Base-by-base conservation (phyloP, 208 protist genomes). In the Leishmania tropica region DNA sequence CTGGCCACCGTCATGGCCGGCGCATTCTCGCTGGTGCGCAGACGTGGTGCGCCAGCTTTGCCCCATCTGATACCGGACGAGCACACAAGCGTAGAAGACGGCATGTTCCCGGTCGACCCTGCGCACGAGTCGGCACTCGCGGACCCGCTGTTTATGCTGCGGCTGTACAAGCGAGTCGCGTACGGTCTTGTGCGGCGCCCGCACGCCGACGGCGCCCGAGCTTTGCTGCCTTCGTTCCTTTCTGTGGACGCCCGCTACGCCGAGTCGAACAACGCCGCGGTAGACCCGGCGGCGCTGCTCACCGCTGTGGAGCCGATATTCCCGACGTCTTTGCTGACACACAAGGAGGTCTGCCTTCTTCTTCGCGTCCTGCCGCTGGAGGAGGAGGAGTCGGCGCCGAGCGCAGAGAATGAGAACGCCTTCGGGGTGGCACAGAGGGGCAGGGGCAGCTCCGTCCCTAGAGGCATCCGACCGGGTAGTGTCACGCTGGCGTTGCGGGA, bases 301-400 rank as follows among this genome's bases (percentile, higher is more conserved):
- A 70, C n/a, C 21, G 62, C 73, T 8, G 70, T 91, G 64, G 83
- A 85, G 17, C 88, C 92, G 42, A 88, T 92, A 28, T 89, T 97
- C 40, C 88, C 94, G 1, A 48, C 75, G 0, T 83, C 75, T 1
- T 67, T 83, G 31, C 45, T 94, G 42, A 75, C 80, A n/a, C 87
- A 90, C 51, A 81, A 84, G 31, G 94, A 97, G 75, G 76, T 97
- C 15, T 21, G 21, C 2, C 85, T 95, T 13, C 80, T 95, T 11
- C 82, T 95, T 45, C 81, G 88, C 21, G 78, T 93, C 53, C 42
- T 94, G 1, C 86, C 87, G 19, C 65, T 79, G 45, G 87, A 90
- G 8, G 85, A 83, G 2, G 83, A 88, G 62, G 81, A 72, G 21
- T 70, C 37, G 40, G 68, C 54, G 15, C 24, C 8, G 47, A 47